Percentiles rank a stretch among this genome's conserved stretches.
Conservation (phyloP, 768 basidiomycete species). For the Fomitopsis pulvina region DNA sequence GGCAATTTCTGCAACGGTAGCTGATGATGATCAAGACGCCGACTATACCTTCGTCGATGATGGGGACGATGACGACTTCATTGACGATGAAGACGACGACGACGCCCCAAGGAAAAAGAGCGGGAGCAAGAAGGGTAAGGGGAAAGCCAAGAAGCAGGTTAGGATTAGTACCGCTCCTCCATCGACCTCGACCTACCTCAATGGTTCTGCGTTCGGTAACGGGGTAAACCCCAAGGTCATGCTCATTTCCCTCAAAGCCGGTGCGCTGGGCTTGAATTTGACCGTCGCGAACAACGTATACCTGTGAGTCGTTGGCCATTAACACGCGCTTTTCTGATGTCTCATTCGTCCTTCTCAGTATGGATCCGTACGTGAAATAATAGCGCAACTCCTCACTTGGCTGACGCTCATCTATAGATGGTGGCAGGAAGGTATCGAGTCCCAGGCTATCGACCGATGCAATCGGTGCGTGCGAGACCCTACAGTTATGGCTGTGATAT, state of each 20-base stretch:
- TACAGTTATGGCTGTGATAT: neutral
- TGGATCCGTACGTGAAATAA: constrained; percentile 71
- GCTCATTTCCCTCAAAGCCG: constrained; percentile 80
- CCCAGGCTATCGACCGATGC: constrained; percentile 76
- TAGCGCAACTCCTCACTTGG: neutral
- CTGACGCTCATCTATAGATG: constrained; percentile 38
- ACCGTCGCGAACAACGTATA: constrained; percentile 88
- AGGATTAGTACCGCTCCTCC: constrained; percentile 20
- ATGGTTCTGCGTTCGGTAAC: constrained; percentile 4
- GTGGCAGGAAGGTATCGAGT: constrained; percentile 87
- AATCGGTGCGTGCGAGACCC: constrained; percentile 41
- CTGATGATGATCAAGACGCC: constrained; percentile 18
- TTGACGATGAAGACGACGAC: constrained; percentile 11
- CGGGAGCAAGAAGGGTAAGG: constrained; percentile 24
- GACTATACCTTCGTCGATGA: constrained; percentile 22
- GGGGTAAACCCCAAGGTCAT: constrained; percentile 66
- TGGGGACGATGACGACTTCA: constrained; percentile 19
- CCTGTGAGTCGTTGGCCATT: constrained; percentile 40
- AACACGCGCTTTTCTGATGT: neutral
- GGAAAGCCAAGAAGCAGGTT: constrained; percentile 30
- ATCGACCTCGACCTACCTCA: neutral
- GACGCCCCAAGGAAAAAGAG: constrained; percentile 23
- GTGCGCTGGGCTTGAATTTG: constrained; percentile 81
- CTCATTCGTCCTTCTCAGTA: constrained; percentile 32
- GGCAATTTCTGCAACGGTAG: constrained; percentile 5